Percentiles rank a stretch among this genome's conserved stretches.
These are phyloP conservation scores for Pichia rugopelliculosa DNA, from an alignment of 805 yeast genomes.

Conservation along the genomic window DNA sequence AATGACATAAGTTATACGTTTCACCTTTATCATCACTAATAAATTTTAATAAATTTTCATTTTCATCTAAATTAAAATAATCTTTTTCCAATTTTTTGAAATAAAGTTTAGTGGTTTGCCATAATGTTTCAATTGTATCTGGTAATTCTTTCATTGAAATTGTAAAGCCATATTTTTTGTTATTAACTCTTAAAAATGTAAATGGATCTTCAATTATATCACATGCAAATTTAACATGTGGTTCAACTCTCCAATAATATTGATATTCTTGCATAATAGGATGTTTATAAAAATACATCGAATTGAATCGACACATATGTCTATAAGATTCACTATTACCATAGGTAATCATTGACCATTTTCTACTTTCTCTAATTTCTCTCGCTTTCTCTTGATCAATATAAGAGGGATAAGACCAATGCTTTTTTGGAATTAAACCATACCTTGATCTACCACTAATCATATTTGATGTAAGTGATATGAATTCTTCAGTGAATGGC, in stretches of 20 bases:
- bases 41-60: slow-evolving; percentile 46
- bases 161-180: slow-evolving; percentile 46
- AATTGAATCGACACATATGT: slow-evolving; percentile 55
- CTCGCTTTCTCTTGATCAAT: slow-evolving; percentile 36
- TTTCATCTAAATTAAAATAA: background rate
- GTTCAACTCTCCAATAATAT: slow-evolving; percentile 59
- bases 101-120: slow-evolving; percentile 40
- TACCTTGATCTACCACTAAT: slow-evolving; percentile 41
- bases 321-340: slow-evolving; percentile 63
- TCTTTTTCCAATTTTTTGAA: slow-evolving; percentile 21
- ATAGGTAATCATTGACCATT: slow-evolving; percentile 40
- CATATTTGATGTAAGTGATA: slow-evolving; percentile 28
- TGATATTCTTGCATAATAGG: slow-evolving; percentile 45
- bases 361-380: slow-evolving; percentile 28
- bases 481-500: slow-evolving; percentile 38
- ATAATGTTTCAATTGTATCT: slow-evolving; percentile 44
- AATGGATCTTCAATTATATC: slow-evolving; percentile 51
- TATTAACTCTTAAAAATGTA: slow-evolving; percentile 43
- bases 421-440: slow-evolving; percentile 40
- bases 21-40: slow-evolving; percentile 57
- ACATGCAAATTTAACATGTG: slow-evolving; percentile 43
- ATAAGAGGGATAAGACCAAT: slow-evolving; percentile 47
- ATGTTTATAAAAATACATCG: slow-evolving; percentile 50
- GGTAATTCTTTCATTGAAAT: slow-evolving; percentile 44
- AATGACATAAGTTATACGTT: slow-evolving; percentile 68